Conservation (phyloP, 108 stramenopile genomes). For the Discostella pseudostelligera region DNA sequence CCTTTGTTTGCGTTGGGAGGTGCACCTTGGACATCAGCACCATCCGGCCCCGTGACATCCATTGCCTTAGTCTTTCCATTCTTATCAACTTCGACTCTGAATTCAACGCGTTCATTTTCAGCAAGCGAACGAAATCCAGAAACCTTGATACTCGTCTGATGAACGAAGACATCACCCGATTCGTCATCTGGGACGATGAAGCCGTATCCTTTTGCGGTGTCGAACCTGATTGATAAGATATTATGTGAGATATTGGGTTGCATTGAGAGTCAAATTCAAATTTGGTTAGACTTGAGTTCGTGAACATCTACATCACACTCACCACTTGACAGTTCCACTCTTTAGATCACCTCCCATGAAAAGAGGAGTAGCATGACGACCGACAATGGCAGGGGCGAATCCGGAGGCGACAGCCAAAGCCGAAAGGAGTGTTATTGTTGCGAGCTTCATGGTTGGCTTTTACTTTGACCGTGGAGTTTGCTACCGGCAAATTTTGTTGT, state of each 20-base stretch:
- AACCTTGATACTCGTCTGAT: conserved; percentile 56
- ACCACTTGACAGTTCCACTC: conserved; percentile 29
- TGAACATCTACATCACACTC: not conserved
- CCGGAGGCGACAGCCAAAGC: conserved; percentile 15
- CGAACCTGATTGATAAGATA: conserved; percentile 31
- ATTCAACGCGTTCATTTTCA: conserved; percentile 53
- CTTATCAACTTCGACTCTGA: conserved; percentile 28
- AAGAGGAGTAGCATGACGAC: conserved; percentile 15
- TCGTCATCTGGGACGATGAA: conserved; percentile 62
- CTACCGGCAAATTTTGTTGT: not conserved
- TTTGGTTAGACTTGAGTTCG: too few species aligned
- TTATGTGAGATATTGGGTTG: not conserved
- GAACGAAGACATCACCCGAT: conserved; percentile 56
- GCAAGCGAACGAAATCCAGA: conserved; percentile 56
- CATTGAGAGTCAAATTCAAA: too few species aligned
- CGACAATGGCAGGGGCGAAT: conserved; percentile 10
- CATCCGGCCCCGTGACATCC: conserved; percentile 90
- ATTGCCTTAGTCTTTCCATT: conserved; percentile 58
- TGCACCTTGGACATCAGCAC: conserved; percentile 78
- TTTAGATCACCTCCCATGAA: conserved; percentile 17
- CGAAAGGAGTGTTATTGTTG: conserved; percentile 12
- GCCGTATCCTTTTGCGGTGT: conserved; percentile 60
- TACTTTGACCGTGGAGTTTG: not conserved
- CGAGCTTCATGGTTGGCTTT: conserved; percentile 11
- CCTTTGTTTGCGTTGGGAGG: conserved; percentile 39